These are phyloP conservation scores for Psilocybe azurescens DNA, from an alignment of 768 basidiomycete genomes.

Conservation along the genomic window DNA sequence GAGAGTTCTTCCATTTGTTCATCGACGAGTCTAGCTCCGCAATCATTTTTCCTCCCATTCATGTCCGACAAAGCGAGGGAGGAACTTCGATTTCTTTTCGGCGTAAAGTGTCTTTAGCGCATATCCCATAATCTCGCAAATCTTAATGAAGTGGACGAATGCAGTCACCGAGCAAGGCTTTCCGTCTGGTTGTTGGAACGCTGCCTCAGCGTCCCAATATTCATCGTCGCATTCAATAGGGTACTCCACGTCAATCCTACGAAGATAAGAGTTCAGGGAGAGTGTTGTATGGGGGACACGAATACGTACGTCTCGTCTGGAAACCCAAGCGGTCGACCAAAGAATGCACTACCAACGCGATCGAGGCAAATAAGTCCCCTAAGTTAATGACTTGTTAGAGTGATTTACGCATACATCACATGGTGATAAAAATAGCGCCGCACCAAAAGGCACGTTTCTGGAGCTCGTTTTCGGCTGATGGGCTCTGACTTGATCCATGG, in stretches of 20 bases:
- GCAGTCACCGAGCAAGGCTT: constrained; percentile 58
- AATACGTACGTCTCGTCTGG: constrained; percentile 70
- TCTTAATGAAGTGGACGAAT: constrained; percentile 58
- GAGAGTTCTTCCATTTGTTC: constrained; percentile 61
- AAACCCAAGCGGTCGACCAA: constrained; percentile 72
- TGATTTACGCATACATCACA: not conserved
- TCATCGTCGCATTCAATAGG: constrained; percentile 64
- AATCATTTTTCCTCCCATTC: constrained; percentile 61
- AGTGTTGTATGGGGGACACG: not conserved
- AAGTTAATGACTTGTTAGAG: not conserved
- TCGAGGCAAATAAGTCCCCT: constrained; percentile 39
- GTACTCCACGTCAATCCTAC: constrained; percentile 67
- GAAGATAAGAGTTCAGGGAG: constrained; percentile 2
- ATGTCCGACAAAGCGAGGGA: constrained; percentile 49
- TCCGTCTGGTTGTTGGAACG: constrained; percentile 68
- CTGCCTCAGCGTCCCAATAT: constrained; percentile 50
- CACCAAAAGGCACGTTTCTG: constrained; percentile 67
- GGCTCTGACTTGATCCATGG: constrained; percentile 34
- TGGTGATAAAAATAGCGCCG: not conserved
- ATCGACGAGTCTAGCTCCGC: constrained; percentile 67
- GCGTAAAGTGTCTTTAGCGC: constrained; percentile 62
- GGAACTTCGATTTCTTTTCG: constrained; percentile 43
- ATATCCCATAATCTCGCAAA: constrained; percentile 66
- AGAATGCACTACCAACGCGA: constrained; percentile 44
- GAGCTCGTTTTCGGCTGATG: constrained; percentile 56